These are phyloP conservation scores for Hordeum vulgare DNA, from an alignment of 176 grass and related monocot species.

Conservation along the genomic window DNA sequence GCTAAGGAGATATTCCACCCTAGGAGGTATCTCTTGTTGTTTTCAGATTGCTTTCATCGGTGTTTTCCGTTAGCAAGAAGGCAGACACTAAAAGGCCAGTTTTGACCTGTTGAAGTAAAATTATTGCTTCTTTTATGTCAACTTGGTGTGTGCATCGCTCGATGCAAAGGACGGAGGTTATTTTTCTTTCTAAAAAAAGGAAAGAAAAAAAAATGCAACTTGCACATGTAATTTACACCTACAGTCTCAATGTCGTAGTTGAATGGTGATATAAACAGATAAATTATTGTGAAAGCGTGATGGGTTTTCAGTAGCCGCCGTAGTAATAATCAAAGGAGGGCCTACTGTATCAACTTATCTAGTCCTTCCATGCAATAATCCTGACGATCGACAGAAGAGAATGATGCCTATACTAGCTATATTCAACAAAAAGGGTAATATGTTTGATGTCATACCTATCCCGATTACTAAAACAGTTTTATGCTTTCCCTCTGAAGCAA, in stretches of 20 bases:
- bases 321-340: not conserved
- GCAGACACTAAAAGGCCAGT: not conserved
- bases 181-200: too few relatives aligned
- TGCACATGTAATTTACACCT: not conserved
- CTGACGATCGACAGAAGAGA: not conserved
- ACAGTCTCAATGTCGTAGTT: not conserved
- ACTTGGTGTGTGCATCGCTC: too few relatives aligned
- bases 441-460: not conserved
- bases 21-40: not conserved
- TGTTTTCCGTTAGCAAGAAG: not conserved
- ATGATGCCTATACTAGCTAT: conserved; percentile 7
- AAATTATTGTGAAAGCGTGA: not conserved
- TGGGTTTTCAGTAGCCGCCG: not conserved
- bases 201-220: too few relatives aligned
- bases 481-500: not conserved
- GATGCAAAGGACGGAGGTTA: too few relatives aligned
- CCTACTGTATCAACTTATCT: not conserved
- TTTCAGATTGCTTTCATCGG: not conserved
- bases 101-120: not conserved
- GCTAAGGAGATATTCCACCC: conserved; percentile 32
- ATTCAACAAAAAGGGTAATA: not conserved
- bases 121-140: not conserved
- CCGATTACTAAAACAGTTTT: not conserved
- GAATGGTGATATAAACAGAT: not conserved
- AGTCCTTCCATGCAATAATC: not conserved